Conservation (phyloP, 106 monocot genomes). For the Dioscorea dumetorum region DNA sequence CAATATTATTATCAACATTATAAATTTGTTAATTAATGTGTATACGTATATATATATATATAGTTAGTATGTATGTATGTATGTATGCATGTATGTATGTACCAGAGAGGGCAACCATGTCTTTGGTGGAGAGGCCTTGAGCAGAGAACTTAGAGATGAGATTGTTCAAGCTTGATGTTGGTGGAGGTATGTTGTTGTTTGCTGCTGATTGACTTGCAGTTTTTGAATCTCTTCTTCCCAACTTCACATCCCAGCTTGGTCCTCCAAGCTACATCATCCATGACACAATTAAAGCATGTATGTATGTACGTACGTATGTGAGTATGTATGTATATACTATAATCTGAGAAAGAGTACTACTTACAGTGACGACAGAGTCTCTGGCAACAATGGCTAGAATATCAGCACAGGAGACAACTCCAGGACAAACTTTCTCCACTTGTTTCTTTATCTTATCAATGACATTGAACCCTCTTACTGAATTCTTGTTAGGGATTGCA, state of each 20-base stretch:
- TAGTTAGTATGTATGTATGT: not conserved
- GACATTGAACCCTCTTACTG: slow-evolving; percentile 15
- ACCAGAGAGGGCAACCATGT: slow-evolving; percentile 25
- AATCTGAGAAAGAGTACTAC: not conserved
- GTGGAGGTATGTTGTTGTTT: slow-evolving; percentile 20
- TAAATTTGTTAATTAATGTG: not conserved
- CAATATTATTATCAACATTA: no score
- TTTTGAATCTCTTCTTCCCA: slow-evolving; percentile 28
- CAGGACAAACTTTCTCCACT: slow-evolving; percentile 10
- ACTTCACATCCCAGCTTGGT: slow-evolving; percentile 19
- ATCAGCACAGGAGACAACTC: slow-evolving; percentile 18
- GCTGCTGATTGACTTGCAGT: slow-evolving; percentile 15
- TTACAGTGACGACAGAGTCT: not conserved
- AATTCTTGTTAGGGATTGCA: slow-evolving; percentile 15
- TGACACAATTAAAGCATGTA: not conserved
- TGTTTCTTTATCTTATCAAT: slow-evolving; percentile 15
- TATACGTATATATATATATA: no score
- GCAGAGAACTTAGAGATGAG: slow-evolving; percentile 18
- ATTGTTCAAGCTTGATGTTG: slow-evolving; percentile 9
- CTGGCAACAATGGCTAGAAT: slow-evolving; percentile 15
- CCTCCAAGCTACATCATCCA: slow-evolving; percentile 19
- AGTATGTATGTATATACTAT: not conserved
- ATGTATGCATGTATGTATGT: not conserved
- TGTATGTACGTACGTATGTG: not conserved
- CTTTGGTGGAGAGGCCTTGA: slow-evolving; percentile 18